A percentile compares a stretch with the other conserved stretches of the same genome.
Evolutionary conservation across 257 asterid species (phyloP).

Genomic region (Ehretia macrophylla): DNA sequence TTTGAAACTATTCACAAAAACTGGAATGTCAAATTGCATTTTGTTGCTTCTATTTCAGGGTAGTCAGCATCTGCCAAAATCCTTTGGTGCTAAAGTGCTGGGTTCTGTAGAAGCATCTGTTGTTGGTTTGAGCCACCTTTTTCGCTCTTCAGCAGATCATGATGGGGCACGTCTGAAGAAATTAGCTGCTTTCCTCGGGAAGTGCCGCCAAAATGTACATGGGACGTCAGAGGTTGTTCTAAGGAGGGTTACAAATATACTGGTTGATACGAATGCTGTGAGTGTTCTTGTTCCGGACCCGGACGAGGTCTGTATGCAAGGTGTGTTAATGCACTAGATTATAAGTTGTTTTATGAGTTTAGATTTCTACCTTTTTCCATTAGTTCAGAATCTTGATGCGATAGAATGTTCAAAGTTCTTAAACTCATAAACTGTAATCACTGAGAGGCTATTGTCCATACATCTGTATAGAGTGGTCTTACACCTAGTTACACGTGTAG

Average conservation of each 20-base stretch:
- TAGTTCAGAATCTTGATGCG: too few species aligned
- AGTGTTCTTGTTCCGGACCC: conserved; percentile 76
- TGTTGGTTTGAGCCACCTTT: conserved; percentile 78
- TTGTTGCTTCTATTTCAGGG: conserved; percentile 35
- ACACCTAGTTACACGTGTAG: too few species aligned
- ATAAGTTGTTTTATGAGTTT: neutral
- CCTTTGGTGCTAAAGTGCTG: conserved; percentile 39
- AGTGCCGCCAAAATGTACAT: conserved; percentile 46
- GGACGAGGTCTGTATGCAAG: conserved; percentile 43
- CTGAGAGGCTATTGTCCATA: too few species aligned
- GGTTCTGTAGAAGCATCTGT: conserved; percentile 74
- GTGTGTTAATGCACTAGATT: conserved; percentile 22
- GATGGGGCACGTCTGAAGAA: conserved; percentile 65
- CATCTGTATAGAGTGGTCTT: too few species aligned
- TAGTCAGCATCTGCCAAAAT: conserved; percentile 23
- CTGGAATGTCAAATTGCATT: conserved; percentile 5
- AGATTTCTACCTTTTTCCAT: neutral
- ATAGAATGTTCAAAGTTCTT: too few species aligned
- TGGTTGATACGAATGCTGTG: conserved; percentile 77
- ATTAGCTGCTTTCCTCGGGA: conserved; percentile 64
- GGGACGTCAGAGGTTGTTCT: conserved; percentile 75
- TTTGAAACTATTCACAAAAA: too few species aligned
- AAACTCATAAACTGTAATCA: too few species aligned
- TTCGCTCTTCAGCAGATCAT: conserved; percentile 59
- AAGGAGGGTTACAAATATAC: conserved; percentile 62